These are phyloP conservation scores for Leptodermis oblonga DNA, from an alignment of 257 asterid genomes.

Conservation along the genomic window DNA sequence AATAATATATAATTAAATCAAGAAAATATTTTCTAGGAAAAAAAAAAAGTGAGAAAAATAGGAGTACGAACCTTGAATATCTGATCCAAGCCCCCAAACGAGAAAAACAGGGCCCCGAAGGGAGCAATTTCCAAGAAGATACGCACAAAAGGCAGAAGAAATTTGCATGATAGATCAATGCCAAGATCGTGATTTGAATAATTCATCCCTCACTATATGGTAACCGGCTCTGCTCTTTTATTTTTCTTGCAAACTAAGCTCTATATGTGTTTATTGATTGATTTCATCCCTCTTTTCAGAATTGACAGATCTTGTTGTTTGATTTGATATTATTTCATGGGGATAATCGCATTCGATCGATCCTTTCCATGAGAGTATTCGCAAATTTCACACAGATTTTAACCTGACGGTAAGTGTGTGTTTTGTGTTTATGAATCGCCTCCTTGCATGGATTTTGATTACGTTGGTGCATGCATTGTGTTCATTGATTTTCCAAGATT, in stretches of 20 bases:
- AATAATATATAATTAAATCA: too few species aligned
- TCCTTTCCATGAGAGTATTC: not conserved
- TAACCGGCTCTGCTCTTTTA: not conserved
- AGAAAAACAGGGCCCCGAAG: not conserved
- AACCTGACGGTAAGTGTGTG: not conserved
- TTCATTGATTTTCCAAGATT: not conserved
- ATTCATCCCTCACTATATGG: not conserved
- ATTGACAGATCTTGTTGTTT: not conserved
- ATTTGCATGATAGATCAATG: not conserved
- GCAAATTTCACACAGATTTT: not conserved
- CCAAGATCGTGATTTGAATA: slow-evolving; percentile 1
- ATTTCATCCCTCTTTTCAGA: not conserved
- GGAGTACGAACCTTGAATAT: not conserved
- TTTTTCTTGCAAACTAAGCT: too few species aligned
- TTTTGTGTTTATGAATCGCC: not conserved
- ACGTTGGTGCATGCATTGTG: not conserved
- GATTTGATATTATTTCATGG: not conserved
- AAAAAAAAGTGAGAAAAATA: not conserved
- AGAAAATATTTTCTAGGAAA: not conserved
- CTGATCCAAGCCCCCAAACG: not conserved
- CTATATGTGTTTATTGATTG: not conserved
- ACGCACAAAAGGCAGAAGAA: not conserved
- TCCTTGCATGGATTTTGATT: not conserved
- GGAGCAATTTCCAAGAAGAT: not conserved
- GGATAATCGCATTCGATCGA: not conserved